A percentile compares a stretch with the other conserved stretches of the same genome.
These are phyloP conservation scores for Arthrinium phaeospermum DNA, from an alignment of 2,329 filamentous ascomycete species.

Conservation along the genomic window DNA sequence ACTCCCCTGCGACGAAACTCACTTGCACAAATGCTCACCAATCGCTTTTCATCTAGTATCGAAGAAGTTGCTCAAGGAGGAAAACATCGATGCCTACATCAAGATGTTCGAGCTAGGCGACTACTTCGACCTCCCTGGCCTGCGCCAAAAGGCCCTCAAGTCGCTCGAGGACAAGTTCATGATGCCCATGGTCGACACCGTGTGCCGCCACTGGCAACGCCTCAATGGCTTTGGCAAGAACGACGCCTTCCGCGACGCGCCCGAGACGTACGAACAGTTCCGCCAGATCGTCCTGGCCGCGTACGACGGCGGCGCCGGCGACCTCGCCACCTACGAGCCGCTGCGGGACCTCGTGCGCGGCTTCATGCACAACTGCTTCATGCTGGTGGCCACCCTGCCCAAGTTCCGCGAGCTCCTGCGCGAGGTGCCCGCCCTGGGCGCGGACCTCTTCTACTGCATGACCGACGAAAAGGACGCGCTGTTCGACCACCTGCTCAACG, in stretches of 20 bases:
- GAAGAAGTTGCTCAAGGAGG: background rate
- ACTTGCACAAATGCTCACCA: too few species aligned
- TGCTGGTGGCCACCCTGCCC: background rate
- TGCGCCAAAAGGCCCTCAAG: constrained; percentile 33
- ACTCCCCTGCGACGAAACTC: background rate
- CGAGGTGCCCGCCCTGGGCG: background rate
- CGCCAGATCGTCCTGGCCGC: background rate
- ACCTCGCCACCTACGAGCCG: background rate
- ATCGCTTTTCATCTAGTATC: background rate
- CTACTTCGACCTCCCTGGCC: constrained; percentile 55
- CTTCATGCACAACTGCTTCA: background rate
- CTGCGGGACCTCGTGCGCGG: background rate
- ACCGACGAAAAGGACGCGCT: background rate
- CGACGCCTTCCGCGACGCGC: background rate
- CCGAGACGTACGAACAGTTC: background rate
- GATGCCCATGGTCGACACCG: background rate
- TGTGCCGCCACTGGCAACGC: background rate
- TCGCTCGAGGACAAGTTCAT: background rate
- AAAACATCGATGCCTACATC: background rate
- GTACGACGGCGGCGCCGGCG: background rate
- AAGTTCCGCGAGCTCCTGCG: background rate
- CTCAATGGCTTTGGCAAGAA: background rate
- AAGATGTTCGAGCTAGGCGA: background rate
- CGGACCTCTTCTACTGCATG: background rate
- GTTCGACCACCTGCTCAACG: background rate